Evolutionary conservation across 441 rosid genomes (phyloP).

Genomic region (Pelargonium exstipulatum): DNA sequence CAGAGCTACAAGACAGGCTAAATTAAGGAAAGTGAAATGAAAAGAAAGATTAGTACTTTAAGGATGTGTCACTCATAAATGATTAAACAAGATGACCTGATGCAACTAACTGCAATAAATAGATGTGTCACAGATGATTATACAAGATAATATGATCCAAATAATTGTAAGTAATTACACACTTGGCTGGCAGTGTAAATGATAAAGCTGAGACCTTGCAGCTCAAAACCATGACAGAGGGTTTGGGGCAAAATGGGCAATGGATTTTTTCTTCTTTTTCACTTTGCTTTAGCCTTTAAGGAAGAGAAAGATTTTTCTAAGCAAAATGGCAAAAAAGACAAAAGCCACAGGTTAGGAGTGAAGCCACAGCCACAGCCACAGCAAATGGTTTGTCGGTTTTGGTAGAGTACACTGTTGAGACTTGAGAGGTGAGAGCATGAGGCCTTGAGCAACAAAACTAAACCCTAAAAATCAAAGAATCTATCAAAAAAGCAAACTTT

Average conservation of each 20-base stretch:
- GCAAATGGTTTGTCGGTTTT: not conserved
- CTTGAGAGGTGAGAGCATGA: too few species aligned
- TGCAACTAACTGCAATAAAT: too few species aligned
- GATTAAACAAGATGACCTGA: too few species aligned
- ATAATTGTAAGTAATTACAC: not conserved
- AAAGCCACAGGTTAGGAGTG: slow-evolving; percentile 1
- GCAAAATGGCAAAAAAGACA: not conserved
- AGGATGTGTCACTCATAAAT: too few species aligned
- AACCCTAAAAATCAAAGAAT: not conserved
- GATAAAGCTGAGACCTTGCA: not conserved
- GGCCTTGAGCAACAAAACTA: too few species aligned
- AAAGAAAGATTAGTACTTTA: too few species aligned
- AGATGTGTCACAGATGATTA: not conserved
- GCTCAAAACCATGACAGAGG: not conserved
- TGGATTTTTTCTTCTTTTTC: not conserved
- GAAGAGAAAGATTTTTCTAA: not conserved
- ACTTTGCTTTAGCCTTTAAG: slow-evolving; percentile 1
- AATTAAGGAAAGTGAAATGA: too few species aligned
- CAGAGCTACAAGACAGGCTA: not conserved
- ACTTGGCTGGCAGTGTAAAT: not conserved
- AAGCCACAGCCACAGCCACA: not conserved
- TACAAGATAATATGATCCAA: not conserved
- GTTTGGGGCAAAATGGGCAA: not conserved
- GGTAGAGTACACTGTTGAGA: not conserved
- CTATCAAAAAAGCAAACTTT: not conserved